Evolutionary conservation across 345 rosid species (phyloP), one percentile per base, ranked within the genome.

Genomic region (Brassica cretica): DNA sequence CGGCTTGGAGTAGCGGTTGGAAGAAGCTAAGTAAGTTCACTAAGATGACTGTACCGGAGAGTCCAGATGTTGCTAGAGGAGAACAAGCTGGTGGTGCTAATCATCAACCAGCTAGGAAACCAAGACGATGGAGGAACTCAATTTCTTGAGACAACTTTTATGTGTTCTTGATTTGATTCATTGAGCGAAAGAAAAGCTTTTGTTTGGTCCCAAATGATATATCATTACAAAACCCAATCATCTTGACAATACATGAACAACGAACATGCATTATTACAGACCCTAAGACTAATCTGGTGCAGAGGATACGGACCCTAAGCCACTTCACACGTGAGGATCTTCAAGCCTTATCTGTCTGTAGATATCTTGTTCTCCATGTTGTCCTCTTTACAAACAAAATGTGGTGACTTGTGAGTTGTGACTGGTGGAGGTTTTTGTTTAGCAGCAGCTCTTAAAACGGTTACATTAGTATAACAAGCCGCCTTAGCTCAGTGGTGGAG

Each of bases 81-180:
- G 93, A 86, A 80, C 93, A 88, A 80, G 64, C 74, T 27, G 82
- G 88, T 41, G 49, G 14, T 5, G 73, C 66, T 8, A 73, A 85
- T 16, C 86, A 78, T 53, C 93, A 88, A 56, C 91, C 87, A 41
- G 58, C 82, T 2, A 86, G 87, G 82, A 92, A 89, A 32, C 93
- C 96, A 9, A 88, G 98, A 82, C 87, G 98, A 73, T 92, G 98
- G 98, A 89, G 98, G 77, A 94, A 92, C 84, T 92, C 98, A 11
- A 91, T 91, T 78, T 95, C 99, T 19, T 95, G 79, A 85, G 68
- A 21, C 14, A 59, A 55, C 61, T 18, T 59, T 82, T 65, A 39
- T 74, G 49, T 69, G 39, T 61, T 84, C 64, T 78, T 75, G 70
- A 46, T 71, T 81, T 72, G 63, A 66, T 78, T 41, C 49, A 11